These are phyloP conservation scores for Halophytophthora batemanensis DNA, from an alignment of 352 stramenopile species.

Conservation along the genomic window DNA sequence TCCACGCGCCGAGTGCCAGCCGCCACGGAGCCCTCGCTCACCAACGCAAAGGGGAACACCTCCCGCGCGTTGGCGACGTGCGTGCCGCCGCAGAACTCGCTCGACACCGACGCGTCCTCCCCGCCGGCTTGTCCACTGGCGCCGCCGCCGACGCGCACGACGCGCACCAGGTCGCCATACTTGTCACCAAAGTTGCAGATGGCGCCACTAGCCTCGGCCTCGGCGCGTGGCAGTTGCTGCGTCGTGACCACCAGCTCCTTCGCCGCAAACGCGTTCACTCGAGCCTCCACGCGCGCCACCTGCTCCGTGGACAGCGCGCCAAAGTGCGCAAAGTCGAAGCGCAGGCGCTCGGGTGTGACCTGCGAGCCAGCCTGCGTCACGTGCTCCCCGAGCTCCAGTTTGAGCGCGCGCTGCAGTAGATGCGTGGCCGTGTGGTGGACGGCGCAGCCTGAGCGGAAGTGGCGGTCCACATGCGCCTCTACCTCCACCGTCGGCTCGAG, in stretches of 20 bases:
- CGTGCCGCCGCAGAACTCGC: slow-evolving; percentile 79
- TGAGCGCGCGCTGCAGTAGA: slow-evolving; percentile 67
- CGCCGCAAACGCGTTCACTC: slow-evolving; percentile 57
- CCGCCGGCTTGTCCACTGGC: background rate
- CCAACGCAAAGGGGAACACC: slow-evolving; percentile 70
- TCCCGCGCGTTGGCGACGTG: slow-evolving; percentile 46
- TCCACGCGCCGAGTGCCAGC: slow-evolving; percentile 77
- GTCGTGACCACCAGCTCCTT: slow-evolving; percentile 37
- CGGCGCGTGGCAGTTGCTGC: slow-evolving; percentile 34
- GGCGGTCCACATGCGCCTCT: slow-evolving; percentile 42
- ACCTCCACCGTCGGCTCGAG: slow-evolving; percentile 18
- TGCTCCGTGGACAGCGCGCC: slow-evolving; percentile 57
- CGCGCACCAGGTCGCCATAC: slow-evolving; percentile 74
- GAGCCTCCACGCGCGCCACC: slow-evolving; percentile 47
- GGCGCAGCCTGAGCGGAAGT: slow-evolving; percentile 46
- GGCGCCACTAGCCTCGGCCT: slow-evolving; percentile 59
- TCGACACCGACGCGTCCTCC: slow-evolving; percentile 20
- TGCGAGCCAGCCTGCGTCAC: slow-evolving; percentile 72
- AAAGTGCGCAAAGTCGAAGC: slow-evolving; percentile 86
- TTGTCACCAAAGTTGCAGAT: slow-evolving; percentile 85
- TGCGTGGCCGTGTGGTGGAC: slow-evolving; percentile 82
- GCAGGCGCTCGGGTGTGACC: slow-evolving; percentile 56
- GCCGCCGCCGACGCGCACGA: slow-evolving; percentile 54
- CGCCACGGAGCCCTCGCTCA: slow-evolving; percentile 76
- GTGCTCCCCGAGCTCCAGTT: slow-evolving; percentile 62